A percentile compares a stretch with the other conserved stretches of the same genome.
Conservation (phyloP, 345 rosid genomes). For the Euclidium syriacum region DNA sequence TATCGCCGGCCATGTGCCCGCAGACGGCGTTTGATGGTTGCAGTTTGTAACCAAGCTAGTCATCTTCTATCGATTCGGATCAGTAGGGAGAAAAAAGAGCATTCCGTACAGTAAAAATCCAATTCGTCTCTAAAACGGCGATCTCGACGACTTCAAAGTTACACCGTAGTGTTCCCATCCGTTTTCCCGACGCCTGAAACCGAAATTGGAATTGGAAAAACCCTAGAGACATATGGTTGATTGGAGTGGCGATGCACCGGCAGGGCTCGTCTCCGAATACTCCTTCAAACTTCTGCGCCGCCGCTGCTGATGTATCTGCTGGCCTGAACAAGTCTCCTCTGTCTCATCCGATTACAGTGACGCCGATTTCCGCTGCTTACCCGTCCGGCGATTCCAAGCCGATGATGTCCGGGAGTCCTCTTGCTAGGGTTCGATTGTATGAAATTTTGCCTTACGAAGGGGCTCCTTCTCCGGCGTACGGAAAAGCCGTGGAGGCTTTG, state of each 20-base stretch:
- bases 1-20: not conserved
- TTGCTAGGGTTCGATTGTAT: conserved; percentile 65
- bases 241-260: conserved; percentile 30
- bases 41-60: not conserved
- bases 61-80: not conserved
- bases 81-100: not conserved
- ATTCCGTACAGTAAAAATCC: conserved; percentile 9
- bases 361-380: conserved; percentile 37
- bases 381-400: conserved; percentile 31
- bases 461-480: conserved; percentile 53
- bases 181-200: not conserved
- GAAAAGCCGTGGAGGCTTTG: conserved; percentile 74
- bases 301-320: conserved; percentile 9
- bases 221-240: conserved; percentile 23
- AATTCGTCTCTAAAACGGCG: conserved; percentile 9
- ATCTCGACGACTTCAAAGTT: conserved; percentile 15
- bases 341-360: conserved; percentile 25
- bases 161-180: not conserved
- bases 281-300: conserved; percentile 18
- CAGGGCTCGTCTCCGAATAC: conserved; percentile 29
- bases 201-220: not conserved
- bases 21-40: not conserved
- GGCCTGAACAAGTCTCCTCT: not conserved
- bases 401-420: conserved; percentile 27
- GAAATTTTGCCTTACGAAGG: conserved; percentile 78